Evolutionary conservation across 139 green algal genomes (phyloP).

Genomic region (Chlorella sp.): DNA sequence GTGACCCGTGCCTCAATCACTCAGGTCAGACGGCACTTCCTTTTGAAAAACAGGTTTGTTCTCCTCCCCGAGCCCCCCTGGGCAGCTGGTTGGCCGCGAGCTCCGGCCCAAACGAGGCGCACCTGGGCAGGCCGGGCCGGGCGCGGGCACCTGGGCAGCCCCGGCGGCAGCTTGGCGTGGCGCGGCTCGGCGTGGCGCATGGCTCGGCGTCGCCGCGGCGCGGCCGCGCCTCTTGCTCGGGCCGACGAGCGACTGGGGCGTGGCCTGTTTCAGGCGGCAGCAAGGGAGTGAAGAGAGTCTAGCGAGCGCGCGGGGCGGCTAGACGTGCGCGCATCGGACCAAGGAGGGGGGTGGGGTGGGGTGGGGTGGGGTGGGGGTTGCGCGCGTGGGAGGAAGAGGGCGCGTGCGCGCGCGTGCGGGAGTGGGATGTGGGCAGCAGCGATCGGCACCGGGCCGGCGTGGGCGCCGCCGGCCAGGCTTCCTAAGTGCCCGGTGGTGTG

Average conservation of each 20-base stretch:
- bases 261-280: not conserved
- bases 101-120: no score
- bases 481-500: slow-evolving; percentile 31
- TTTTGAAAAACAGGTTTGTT: slow-evolving; percentile 14
- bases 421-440: slow-evolving; percentile 28
- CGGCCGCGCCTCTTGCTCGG: not conserved
- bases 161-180: no score
- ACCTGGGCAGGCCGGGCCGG: not conserved
- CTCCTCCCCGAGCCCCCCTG: slow-evolving; percentile 30
- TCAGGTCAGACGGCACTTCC: slow-evolving; percentile 43
- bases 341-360: not conserved
- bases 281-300: not conserved
- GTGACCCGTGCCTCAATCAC: slow-evolving; percentile 30
- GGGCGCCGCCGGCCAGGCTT: slow-evolving; percentile 13
- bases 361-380: not conserved
- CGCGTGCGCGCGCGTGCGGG: not conserved
- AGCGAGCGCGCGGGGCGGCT: not conserved
- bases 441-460: slow-evolving; percentile 28
- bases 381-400: not conserved
- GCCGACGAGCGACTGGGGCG: not conserved
- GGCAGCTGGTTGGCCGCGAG: not conserved
- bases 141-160: not conserved
- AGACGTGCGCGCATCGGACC: not conserved
- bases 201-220: not conserved
- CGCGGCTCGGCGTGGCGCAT: not conserved